Base-by-base conservation (phyloP, 345 rosid species). In the Cardiospermum halicacabum region DNA sequence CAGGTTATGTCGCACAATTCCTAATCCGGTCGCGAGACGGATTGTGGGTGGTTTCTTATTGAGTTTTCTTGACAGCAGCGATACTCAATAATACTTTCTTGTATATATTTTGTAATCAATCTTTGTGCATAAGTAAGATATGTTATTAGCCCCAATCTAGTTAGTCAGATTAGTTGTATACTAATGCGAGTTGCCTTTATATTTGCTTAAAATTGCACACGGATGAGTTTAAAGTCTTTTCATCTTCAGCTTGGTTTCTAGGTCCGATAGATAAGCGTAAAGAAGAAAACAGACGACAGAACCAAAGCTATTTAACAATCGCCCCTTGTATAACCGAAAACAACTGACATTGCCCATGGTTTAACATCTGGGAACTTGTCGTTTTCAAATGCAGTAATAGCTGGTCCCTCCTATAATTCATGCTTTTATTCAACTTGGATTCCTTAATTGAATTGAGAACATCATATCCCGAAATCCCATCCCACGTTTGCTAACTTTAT, bases 31-130 rank as follows among this genome's bases (percentile, higher is more conserved):
- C n/a, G 91, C 88, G 12, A 82, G 97, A 10, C 79, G 98, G 62
- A 83, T 93, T n/a, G 97, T 90, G 18, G 87, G 97, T 34, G 98
- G 97, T 54, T 88, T 82, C 74, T 60, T 93, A 56, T 70, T 88
- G 75, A 93, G 94, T 74, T 86, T 86, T 58, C 80, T 90, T 3
- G 96, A 93, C 60, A 79, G 71, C 72, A 81, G 48, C 53, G 84
- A 78, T 32, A 56, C 61, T 18, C 43, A 63, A 64, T 74, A 71
- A 75, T 19, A 48, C 50, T 30, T 53, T 18, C 36, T 45, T 16
- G 1, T 0, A 5, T 13, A 13, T n/a, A 39, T 39, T 39, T 39
- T 11, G 12, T 39, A 5, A 19, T 11, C 2, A n/a, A 45, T 37
- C n/a, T 54, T 36, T 53, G 50, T 31, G 22, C 18, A 47, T n/a